Evolutionary conservation across 176 grass and related monocot genomes (phyloP).

Genomic region (Bolboschoenus planiculmis): DNA sequence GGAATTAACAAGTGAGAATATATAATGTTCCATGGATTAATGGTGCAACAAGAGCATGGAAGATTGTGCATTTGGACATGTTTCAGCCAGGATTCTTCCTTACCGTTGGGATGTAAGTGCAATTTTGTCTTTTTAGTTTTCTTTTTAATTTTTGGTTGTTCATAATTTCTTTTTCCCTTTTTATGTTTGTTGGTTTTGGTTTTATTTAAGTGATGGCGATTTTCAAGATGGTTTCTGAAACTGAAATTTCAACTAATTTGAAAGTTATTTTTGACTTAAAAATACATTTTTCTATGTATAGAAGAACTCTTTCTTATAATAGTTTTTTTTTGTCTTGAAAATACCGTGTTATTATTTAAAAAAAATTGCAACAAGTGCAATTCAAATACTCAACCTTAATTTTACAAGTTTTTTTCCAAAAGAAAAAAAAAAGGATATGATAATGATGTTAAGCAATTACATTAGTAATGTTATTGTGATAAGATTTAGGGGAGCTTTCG

Average conservation of each 20-base stretch:
- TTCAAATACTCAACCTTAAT: not conserved
- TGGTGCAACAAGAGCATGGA: not conserved
- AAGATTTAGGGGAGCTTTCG: not conserved
- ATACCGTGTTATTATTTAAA: not conserved
- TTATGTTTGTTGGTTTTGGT: slow-evolving; percentile 21
- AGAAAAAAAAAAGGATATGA: not conserved
- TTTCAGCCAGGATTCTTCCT: slow-evolving; percentile 25
- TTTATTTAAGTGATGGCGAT: slow-evolving; percentile 35
- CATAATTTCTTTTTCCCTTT: not conserved
- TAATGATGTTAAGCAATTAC: not conserved
- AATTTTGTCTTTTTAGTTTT: not conserved
- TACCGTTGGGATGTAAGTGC: slow-evolving; percentile 26
- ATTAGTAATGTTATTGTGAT: not conserved
- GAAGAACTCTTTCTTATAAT: not conserved
- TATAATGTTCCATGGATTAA: not conserved
- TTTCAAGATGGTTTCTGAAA: slow-evolving; percentile 13
- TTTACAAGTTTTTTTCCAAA: not conserved
- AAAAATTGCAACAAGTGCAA: not conserved
- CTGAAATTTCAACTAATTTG: slow-evolving; percentile 44
- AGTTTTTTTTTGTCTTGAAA: not conserved
- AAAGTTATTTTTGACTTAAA: not conserved
- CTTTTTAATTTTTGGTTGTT: not conserved
- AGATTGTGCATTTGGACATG: not conserved
- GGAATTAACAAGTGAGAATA: not conserved
- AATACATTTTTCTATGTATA: not conserved